phyloP scores from a whole-genome alignment of 2,329 filamentous ascomycete genomes.

The Aspergillus candidus region DNA sequence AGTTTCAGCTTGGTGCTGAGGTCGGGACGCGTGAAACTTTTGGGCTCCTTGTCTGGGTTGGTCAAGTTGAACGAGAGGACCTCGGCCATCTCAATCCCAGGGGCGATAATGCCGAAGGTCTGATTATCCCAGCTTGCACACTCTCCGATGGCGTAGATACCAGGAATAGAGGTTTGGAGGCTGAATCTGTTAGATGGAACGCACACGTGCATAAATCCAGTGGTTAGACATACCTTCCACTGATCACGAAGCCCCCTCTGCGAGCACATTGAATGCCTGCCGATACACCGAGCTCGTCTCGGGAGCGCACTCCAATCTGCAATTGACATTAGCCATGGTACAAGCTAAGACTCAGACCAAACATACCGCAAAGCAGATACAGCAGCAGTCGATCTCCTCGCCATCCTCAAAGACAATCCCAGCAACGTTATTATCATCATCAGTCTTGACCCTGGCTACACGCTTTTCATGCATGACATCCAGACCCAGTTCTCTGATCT shows the following conservation, averaged over 20 bases:
- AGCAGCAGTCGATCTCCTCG: slow-evolving; percentile 67
- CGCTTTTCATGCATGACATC: slow-evolving; percentile 73
- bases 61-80: slow-evolving; percentile 87
- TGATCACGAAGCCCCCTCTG: slow-evolving; percentile 63
- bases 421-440: slow-evolving; percentile 60
- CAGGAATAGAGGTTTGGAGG: slow-evolving; percentile 62
- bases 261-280: slow-evolving; percentile 68
- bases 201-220: not conserved
- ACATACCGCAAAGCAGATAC: slow-evolving; percentile 71
- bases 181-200: slow-evolving; percentile 11
- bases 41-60: slow-evolving; percentile 62
- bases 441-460: slow-evolving; percentile 65
- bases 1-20: slow-evolving; percentile 89
- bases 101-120: slow-evolving; percentile 82
- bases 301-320: slow-evolving; percentile 69
- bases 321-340: not conserved
- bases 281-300: slow-evolving; percentile 67
- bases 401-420: slow-evolving; percentile 78
- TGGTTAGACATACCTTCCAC: slow-evolving; percentile 28
- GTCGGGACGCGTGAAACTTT: slow-evolving; percentile 73
- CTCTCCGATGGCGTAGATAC: slow-evolving; percentile 83
- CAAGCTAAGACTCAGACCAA: not conserved
- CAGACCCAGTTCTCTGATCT: slow-evolving; percentile 70
- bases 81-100: slow-evolving; percentile 88
- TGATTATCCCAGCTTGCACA: slow-evolving; percentile 85